Evolutionary conservation across 176 grass and related monocot species (phyloP).

Genomic region (Carex kokanica): DNA sequence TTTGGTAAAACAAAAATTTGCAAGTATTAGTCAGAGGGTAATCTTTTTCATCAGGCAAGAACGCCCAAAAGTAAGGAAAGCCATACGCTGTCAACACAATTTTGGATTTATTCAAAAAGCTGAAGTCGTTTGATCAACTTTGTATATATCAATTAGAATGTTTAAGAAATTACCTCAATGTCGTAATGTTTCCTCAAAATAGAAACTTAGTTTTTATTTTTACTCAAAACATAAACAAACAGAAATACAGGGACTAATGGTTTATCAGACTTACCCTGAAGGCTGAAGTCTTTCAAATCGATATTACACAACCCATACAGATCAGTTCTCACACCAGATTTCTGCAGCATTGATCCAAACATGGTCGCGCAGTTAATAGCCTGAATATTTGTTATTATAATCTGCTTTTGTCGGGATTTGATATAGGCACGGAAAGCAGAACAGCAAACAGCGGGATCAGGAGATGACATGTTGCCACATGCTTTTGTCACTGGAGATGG

Average conservation of each 20-base stretch:
- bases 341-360: constrained; percentile 92
- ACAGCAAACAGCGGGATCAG: constrained; percentile 52
- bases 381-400: constrained; percentile 95
- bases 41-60: background rate
- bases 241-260: constrained; percentile 4
- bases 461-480: constrained; percentile 55
- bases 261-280: constrained; percentile 63
- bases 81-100: background rate
- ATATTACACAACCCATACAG: constrained; percentile 76
- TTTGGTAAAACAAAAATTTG: background rate
- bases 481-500: constrained; percentile 68
- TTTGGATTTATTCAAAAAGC: background rate
- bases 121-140: background rate
- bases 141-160: background rate
- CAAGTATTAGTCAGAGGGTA: background rate
- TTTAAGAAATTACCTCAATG: background rate
- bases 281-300: constrained; percentile 96
- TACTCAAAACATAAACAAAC: background rate
- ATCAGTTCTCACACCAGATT: constrained; percentile 65
- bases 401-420: constrained; percentile 78
- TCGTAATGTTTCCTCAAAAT: background rate
- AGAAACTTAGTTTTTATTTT: background rate
- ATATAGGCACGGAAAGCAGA: constrained; percentile 64
- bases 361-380: constrained; percentile 96
- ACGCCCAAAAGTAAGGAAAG: background rate